A percentile compares a stretch with the other conserved stretches of the same genome.
phyloP scores from a whole-genome alignment of 352 stramenopile species.

The Sclerospora graminicola region DNA sequence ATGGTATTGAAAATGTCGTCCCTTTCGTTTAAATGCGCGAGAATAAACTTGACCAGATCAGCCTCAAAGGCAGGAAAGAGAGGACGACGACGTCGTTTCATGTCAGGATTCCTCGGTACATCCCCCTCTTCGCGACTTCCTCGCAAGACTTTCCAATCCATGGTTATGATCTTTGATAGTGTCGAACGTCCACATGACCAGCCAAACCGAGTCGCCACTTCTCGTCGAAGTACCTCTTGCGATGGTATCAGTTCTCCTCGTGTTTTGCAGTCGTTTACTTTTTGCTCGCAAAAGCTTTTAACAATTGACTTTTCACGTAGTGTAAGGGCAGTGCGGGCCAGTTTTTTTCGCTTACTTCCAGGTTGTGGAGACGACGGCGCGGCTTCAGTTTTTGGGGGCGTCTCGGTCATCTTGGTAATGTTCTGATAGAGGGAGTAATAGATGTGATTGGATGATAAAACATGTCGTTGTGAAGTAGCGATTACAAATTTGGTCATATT shows the following conservation, averaged over 20 bases:
- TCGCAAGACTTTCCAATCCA: slow-evolving; percentile 52
- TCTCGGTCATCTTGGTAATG: background rate
- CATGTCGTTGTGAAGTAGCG: no score
- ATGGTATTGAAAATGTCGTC: background rate
- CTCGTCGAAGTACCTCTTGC: slow-evolving; percentile 43
- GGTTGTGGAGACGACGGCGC: background rate
- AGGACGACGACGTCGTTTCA: slow-evolving; percentile 63
- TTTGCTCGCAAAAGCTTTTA: slow-evolving; percentile 71
- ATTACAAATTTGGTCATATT: no score
- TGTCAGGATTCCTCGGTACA: slow-evolving; percentile 48
- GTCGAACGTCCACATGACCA: slow-evolving; percentile 61
- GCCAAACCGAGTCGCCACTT: slow-evolving; percentile 43
- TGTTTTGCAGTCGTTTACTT: slow-evolving; percentile 41
- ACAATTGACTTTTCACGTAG: slow-evolving; percentile 60
- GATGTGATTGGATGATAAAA: background rate
- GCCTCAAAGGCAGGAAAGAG: slow-evolving; percentile 61
- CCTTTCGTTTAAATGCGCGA: slow-evolving; percentile 11
- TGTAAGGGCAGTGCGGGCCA: slow-evolving; percentile 41
- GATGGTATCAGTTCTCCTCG: slow-evolving; percentile 45
- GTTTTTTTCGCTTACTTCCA: slow-evolving; percentile 18
- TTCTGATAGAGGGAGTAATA: slow-evolving; percentile 1
- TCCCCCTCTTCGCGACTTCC: slow-evolving; percentile 15
- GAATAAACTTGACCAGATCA: slow-evolving; percentile 49
- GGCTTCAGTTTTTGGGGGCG: background rate
- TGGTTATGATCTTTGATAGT: slow-evolving; percentile 61